Base-by-base conservation (phyloP, 116 monocot genomes). In the Trichopus zeylanicus region DNA sequence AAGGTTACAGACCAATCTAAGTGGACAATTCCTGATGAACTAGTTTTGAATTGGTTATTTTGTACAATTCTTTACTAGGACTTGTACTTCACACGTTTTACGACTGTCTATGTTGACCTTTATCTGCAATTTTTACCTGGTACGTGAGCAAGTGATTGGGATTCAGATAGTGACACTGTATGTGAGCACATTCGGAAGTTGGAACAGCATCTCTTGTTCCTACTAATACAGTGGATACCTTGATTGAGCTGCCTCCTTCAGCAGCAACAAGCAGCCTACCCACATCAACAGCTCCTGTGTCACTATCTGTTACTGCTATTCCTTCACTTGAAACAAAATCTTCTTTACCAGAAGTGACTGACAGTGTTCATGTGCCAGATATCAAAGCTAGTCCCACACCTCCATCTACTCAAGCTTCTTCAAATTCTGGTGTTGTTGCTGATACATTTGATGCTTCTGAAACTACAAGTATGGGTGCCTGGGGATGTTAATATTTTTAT, bases 1-100 rank as follows among this genome's bases (percentile, higher is more conserved):
- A 91, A 91, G 64, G 73, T 84, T 10, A 91, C 87, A 64, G 91
- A 87, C 56, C 80, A 87, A 61, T 97, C 97, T 13, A 91, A 91
- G 78, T 97, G 97, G 97, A 73, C 73, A 51, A 85, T 97, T 56
- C 97, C 97, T 55, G 97, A 97, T 59, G 97, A 97, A 28, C 68
- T 97, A n/a, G 97, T 97, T 64, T 46, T 25, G 33, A 0, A 29
- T 48, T 35, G 16, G 12, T 37, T 5, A 19, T 23, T 25, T 22
- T 16, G 21, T 25, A 24, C 52, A 35, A 35, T 52, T 22, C 25
- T 6, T 6, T 26, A 6, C 1, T 19, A 24, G 12, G 26, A 3
- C 19, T 52, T 3, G 2, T 19, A 25, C 2, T 25, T n/a, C n/a
- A n/a, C n/a, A n/a, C n/a, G n/a, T n/a, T n/a, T n/a, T n/a, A n/a